Base-by-base conservation (phyloP, 805 yeast genomes). In the Wickerhamomyces tratensis region DNA sequence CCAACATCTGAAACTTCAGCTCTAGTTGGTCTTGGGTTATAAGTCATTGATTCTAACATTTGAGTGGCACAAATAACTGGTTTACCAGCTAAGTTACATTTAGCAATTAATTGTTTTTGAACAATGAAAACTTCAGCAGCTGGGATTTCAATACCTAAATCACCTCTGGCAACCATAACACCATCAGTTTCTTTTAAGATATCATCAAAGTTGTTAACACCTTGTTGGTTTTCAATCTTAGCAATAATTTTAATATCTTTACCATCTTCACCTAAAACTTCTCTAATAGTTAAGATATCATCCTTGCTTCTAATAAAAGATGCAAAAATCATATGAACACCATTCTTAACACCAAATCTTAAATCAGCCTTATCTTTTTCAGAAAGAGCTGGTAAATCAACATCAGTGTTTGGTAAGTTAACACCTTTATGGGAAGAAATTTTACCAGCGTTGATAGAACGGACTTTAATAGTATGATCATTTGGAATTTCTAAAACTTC, bases 111-210 rank as follows among this genome's bases (percentile, higher is more conserved):
- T 76, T 89, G 96, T 79, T 93, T 93, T 76, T 93, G 98, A 57
- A 89, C 98, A 59, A 93, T 88, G 68, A 93, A 89, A 50, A 93
- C 98, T 74, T 89, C 94, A 52, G 97, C 91, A 53, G 98, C 98
- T 54, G 98, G 98, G 62, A 93, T 93, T 76, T 93, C 98, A 62
- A 93, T 93, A 78, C 98, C 98, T 61, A 93, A 78, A 69, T 93
- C 98, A 77, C 98, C 98, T 74, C 98, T 84, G 61, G 98, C 98
- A 67, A 93, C 98, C 98, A 93, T 93, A 63, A 93, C 96, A 76
- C 98, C 98, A 66, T 93, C 98, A 50, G 98, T 93, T 68, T 81
- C 95, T 59, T 66, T 67, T 65, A 93, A 80, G 63, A 93, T 93
- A 50, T 86, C 97, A 69, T 93, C 98, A 64, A 93, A 93, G 82